These are phyloP conservation scores for Scheffersomyces cryptocercus DNA, from an alignment of 1,139 yeast genomes.

Conservation along the genomic window DNA sequence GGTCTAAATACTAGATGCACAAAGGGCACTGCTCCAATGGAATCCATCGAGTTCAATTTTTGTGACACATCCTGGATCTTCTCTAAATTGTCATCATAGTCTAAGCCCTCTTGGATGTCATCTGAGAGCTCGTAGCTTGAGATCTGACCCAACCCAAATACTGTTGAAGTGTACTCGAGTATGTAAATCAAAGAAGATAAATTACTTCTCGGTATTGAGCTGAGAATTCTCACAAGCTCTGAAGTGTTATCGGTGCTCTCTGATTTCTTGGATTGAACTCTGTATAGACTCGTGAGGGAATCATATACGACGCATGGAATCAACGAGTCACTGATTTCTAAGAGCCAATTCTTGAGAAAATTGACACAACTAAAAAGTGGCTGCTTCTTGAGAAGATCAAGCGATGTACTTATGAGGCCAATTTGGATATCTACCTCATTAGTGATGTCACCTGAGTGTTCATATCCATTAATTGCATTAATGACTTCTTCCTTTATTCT, in stretches of 20 bases:
- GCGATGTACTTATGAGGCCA: too few species aligned
- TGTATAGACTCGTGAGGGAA: conserved; percentile 28
- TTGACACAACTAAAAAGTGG: conserved; percentile 17
- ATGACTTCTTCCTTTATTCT: conserved; percentile 32
- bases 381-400: conserved; percentile 6
- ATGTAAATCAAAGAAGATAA: conserved; percentile 38
- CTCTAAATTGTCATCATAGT: conserved; percentile 7
- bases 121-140: conserved; percentile 34
- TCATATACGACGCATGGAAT: conserved; percentile 48
- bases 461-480: conserved; percentile 21
- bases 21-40: conserved; percentile 42
- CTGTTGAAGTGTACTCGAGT: conserved; percentile 35
- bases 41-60: conserved; percentile 36
- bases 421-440: too few species aligned
- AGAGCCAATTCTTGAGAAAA: conserved; percentile 43
- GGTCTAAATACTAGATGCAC: conserved; percentile 46
- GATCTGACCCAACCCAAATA: conserved; percentile 25
- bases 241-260: conserved; percentile 6
- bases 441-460: conserved; percentile 7
- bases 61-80: conserved; percentile 13
- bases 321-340: conserved; percentile 44
- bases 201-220: conserved; percentile 44
- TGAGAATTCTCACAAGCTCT: conserved; percentile 28
- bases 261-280: conserved; percentile 1
- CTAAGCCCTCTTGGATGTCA: conserved; percentile 17